A percentile compares a stretch with the other conserved stretches of the same genome.
Conservation (phyloP, 1,284 basidiomycete genomes). For the Pseudozyma sp. region DNA sequence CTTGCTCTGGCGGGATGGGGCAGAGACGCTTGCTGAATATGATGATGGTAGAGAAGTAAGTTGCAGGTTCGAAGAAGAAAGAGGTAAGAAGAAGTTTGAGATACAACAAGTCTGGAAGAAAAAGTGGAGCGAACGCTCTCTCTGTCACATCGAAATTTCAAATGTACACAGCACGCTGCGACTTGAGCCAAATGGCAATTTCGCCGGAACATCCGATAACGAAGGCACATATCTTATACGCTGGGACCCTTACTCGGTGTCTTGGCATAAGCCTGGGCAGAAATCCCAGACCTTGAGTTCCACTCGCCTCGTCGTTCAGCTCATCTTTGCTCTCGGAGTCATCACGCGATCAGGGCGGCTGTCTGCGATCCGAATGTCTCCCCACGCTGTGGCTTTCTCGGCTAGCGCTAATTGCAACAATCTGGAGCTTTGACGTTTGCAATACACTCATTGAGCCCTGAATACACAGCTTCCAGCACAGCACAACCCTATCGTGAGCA, state of each 20-base stretch:
- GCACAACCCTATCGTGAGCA: too few relatives aligned
- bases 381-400: too few relatives aligned
- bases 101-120: neutral
- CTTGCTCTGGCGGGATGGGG: neutral
- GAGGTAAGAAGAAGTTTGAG: neutral
- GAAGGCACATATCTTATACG: too few relatives aligned
- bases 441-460: too few relatives aligned
- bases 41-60: slow-evolving; percentile 19
- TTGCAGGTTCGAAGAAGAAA: neutral
- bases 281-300: too few relatives aligned
- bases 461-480: too few relatives aligned
- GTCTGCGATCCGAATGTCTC: too few relatives aligned
- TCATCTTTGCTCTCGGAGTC: too few relatives aligned
- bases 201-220: slow-evolving; percentile 1
- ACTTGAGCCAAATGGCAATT: neutral
- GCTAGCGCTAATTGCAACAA: too few relatives aligned
- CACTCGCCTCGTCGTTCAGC: too few relatives aligned
- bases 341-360: too few relatives aligned
- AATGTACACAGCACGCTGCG: neutral
- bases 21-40: neutral
- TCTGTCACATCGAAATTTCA: slow-evolving; percentile 1
- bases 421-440: too few relatives aligned
- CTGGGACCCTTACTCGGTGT: neutral
- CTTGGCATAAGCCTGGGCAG: neutral
- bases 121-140: neutral